Base-by-base conservation (phyloP, 352 stramenopile species). In the Phytophthora fragariaefolia region DNA sequence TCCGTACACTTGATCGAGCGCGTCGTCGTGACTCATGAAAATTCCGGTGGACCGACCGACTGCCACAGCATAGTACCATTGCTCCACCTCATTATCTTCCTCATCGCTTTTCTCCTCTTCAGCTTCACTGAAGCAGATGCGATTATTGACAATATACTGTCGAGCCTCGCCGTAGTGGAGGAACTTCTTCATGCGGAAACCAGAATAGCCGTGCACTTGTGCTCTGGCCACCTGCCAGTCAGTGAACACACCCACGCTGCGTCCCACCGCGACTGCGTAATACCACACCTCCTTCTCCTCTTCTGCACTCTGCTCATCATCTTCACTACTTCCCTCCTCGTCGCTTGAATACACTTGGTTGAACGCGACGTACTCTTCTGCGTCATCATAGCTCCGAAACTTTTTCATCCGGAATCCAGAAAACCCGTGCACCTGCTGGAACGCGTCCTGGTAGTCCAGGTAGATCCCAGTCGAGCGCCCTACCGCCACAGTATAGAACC, bases 101-200 rank as follows among this genome's bases (percentile, higher is more conserved):
- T 56, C 43, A 2, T 58, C 34, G 28, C n/a, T 46, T 17, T 49
- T 49, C 10, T 58, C 47, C 46, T 58, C 47, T 18, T 58, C 58
- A 4, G 53, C 34, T 12, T 51, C 34, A 10, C 13, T 20, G 23
- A 36, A 50, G 17, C 38, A 50, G 18, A 7, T 17, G 12, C 46
- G 38, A 23, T 56, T 65, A 9, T 65, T 27, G n/a, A 22, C n/a
- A 15, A 71, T 28, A 30, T 58, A 71, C 30, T 27, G 9, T 6
- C 53, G 30, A 1, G 82, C 84, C 28, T 89, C 62, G 9, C 57
- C 26, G 30, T 75, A 47, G n/a, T 64, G 74, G 15, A 71, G 27
- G 48, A 93, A 90, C 26, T 89, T 90, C 49, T 93, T 91, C 62
- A 78, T 89, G 9, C 56, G 63, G 28, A 78, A 82, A 27, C 76